A percentile compares a stretch with the other conserved stretches of the same genome.
phyloP scores from a whole-genome alignment of 192 early-diverging fungal genomes.

The Podila clonocystis region DNA sequence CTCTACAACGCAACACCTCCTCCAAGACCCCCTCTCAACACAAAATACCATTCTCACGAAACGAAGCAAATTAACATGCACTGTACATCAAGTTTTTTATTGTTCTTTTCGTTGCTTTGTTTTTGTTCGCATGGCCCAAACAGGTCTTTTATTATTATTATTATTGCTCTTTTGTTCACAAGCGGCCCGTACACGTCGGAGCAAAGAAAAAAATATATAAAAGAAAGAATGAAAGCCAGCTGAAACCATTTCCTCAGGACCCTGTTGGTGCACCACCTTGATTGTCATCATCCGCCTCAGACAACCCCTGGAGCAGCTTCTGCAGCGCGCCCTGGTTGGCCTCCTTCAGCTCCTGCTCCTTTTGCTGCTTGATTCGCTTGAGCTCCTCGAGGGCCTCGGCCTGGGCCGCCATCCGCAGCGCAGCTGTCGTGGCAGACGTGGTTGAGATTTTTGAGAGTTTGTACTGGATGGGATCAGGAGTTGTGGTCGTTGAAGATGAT shows the following conservation, averaged over 20 bases:
- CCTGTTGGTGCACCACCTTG: neutral
- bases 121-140: too few relatives aligned
- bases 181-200: too few relatives aligned
- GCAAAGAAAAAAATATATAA: neutral
- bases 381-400: conserved; percentile 38
- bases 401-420: conserved; percentile 29
- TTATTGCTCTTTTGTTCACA: too few relatives aligned
- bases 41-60: neutral
- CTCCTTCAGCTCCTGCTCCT: conserved; percentile 16
- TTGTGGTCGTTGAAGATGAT: neutral
- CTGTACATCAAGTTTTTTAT: too few relatives aligned
- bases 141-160: too few relatives aligned
- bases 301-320: conserved; percentile 15
- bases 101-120: too few relatives aligned
- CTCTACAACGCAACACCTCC: neutral
- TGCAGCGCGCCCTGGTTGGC: conserved; percentile 22
- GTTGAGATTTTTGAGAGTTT: conserved; percentile 43
- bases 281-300: conserved; percentile 4
- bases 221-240: too few relatives aligned
- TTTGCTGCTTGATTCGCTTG: conserved; percentile 11
- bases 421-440: conserved; percentile 19
- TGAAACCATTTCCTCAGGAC: too few relatives aligned
- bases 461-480: conserved; percentile 22
- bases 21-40: too few relatives aligned
- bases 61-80: neutral